Conservation (phyloP, 306 rosid species). For the Coriaria nepalensis region DNA sequence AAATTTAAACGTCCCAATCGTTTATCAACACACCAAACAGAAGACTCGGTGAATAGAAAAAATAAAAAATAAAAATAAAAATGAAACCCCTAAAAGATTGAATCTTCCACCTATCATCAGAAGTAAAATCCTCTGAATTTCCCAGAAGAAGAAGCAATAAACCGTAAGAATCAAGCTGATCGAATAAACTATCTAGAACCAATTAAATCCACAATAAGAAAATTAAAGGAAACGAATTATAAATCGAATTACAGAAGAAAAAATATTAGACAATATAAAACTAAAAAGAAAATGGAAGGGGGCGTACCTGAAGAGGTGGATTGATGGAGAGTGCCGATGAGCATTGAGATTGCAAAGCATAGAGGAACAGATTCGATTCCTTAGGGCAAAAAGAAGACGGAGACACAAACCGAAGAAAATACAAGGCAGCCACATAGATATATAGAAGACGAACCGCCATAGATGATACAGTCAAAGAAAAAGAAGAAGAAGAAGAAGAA, state of each 20-base stretch:
- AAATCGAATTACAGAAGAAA: not conserved
- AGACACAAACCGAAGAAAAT: conserved; percentile 20
- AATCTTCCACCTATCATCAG: not conserved
- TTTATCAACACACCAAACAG: too few relatives aligned
- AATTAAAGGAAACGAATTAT: not conserved
- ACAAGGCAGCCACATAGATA: conserved; percentile 19
- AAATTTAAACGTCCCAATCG: too few relatives aligned
- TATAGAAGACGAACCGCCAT: conserved; percentile 27
- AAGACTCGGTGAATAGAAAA: not conserved
- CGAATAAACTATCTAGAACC: not conserved
- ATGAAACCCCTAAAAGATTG: not conserved
- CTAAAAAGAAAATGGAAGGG: not conserved
- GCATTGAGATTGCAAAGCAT: conserved; percentile 53
- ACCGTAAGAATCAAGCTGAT: not conserved
- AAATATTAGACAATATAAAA: conserved; percentile 6
- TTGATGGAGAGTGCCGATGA: conserved; percentile 27
- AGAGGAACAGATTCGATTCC: conserved; percentile 22
- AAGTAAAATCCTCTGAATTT: not conserved
- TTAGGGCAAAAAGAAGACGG: conserved; percentile 21
- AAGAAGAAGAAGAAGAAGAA: not conserved
- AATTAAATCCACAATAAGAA: not conserved
- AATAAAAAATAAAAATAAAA: conserved; percentile 1
- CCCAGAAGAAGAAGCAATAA: conserved; percentile 7
- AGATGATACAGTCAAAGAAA: conserved; percentile 14
- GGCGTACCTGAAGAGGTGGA: conserved; percentile 47